Conservation (phyloP, 441 rosid genomes). For the Populus tomentosa region DNA sequence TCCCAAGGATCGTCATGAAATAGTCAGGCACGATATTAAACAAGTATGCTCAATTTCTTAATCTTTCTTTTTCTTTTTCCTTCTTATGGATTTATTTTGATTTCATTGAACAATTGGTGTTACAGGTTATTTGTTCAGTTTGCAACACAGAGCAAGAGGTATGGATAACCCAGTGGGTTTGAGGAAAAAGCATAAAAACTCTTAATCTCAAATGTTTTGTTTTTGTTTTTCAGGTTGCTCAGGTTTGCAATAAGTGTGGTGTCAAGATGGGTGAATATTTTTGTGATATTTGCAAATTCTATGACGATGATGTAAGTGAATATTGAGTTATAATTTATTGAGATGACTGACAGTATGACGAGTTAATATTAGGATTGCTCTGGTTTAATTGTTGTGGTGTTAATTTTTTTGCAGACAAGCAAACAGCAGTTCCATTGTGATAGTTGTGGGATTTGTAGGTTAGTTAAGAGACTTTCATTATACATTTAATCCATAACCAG, state of each 20-base stretch:
- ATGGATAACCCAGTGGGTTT: not conserved
- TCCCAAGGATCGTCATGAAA: constrained; percentile 63
- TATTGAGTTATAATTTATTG: not conserved
- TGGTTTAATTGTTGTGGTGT: not conserved
- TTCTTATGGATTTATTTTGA: not conserved
- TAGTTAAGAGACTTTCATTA: constrained; percentile 3
- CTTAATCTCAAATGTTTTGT: not conserved
- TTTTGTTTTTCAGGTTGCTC: constrained; percentile 40
- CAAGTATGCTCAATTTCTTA: constrained; percentile 29
- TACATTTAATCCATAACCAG: not conserved
- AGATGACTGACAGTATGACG: not conserved
- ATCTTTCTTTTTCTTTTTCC: not conserved
- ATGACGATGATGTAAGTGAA: constrained; percentile 68
- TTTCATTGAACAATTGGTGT: constrained; percentile 6
- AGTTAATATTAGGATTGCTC: not conserved
- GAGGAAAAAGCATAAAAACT: not conserved
- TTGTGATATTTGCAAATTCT: constrained; percentile 80
- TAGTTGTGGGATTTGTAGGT: constrained; percentile 93
- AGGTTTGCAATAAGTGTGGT: constrained; percentile 79
- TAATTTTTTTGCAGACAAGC: constrained; percentile 39
- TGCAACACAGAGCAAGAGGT: constrained; percentile 94
- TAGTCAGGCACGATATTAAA: constrained; percentile 53
- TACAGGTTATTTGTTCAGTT: constrained; percentile 75
- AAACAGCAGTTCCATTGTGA: constrained; percentile 82
- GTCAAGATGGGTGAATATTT: constrained; percentile 92